Conservation (phyloP, 495 filamentous ascomycete genomes). For the Terfezia claveryi region DNA sequence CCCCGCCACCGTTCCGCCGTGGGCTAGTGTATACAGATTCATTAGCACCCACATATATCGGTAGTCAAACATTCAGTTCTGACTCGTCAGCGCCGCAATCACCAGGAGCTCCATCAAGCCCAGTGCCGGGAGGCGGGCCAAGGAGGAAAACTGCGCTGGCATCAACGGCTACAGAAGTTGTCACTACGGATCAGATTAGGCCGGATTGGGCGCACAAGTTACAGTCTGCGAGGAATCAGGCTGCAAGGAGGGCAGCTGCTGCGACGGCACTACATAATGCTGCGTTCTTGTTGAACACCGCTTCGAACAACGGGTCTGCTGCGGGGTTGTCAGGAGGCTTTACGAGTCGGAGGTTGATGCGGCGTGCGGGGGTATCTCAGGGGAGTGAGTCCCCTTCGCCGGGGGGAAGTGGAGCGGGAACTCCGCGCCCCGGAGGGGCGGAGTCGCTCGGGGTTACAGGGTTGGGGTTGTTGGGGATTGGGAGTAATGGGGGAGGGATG, state of each 20-base stretch:
- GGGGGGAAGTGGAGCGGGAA: constrained; percentile 10
- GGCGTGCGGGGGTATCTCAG: constrained; percentile 4
- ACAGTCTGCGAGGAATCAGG: constrained; percentile 59
- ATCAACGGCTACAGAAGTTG: constrained; percentile 53
- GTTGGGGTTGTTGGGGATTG: too few species aligned
- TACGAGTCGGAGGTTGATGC: constrained; percentile 10
- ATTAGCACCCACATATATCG: constrained; percentile 28
- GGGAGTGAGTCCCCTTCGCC: constrained; percentile 18
- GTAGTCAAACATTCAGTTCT: neutral
- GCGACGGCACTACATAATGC: constrained; percentile 89
- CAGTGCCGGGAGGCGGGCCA: constrained; percentile 20
- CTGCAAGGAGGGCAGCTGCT: constrained; percentile 68
- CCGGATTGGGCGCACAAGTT: constrained; percentile 91
- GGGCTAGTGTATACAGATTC: constrained; percentile 49
- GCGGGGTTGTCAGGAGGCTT: constrained; percentile 16
- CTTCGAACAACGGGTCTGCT: constrained; percentile 20
- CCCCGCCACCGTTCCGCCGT: constrained; percentile 67
- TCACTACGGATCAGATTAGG: constrained; percentile 75
- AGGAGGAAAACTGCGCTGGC: constrained; percentile 66
- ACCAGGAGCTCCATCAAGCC: constrained; percentile 23
- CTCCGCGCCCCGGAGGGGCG: neutral
- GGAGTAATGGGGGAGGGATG: too few species aligned
- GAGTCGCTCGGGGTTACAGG: constrained; percentile 20
- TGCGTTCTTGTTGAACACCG: constrained; percentile 63
- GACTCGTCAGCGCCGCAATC: constrained; percentile 23